Evolutionary conservation across 345 rosid genomes (phyloP).

Genomic region (Salix caprea): DNA sequence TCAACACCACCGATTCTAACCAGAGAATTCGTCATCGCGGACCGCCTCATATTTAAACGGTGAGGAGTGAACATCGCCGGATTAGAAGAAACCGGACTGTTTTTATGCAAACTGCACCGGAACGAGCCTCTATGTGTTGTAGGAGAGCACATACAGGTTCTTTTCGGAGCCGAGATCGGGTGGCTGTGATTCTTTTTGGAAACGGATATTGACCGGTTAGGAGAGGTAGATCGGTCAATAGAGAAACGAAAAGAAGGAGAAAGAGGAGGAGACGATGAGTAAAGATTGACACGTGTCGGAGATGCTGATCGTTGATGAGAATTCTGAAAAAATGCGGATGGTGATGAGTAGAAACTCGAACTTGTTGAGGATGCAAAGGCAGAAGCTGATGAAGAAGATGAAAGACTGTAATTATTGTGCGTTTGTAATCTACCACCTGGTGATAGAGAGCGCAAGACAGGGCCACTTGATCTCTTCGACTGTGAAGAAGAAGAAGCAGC

Average conservation of each 20-base stretch:
- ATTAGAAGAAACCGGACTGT: constrained; percentile 18
- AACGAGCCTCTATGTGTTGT: constrained; percentile 84
- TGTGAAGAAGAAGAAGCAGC: constrained; percentile 11
- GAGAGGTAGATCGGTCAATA: constrained; percentile 51
- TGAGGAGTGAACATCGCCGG: constrained; percentile 39
- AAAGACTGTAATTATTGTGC: constrained; percentile 2
- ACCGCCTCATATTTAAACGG: constrained; percentile 69
- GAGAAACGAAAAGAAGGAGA: constrained; percentile 52
- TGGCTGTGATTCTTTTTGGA: constrained; percentile 26
- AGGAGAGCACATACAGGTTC: constrained; percentile 85
- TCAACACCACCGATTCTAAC: constrained; percentile 94
- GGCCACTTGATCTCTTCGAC: constrained; percentile 46
- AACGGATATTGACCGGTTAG: constrained; percentile 26
- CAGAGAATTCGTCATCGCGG: constrained; percentile 85
- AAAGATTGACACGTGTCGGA: constrained; percentile 61
- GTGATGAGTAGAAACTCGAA: constrained; percentile 36
- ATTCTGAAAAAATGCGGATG: constrained; percentile 18
- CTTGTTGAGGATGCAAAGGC: constrained; percentile 61
- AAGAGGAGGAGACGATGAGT: constrained; percentile 32
- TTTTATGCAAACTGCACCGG: constrained; percentile 70
- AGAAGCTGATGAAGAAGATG: constrained; percentile 40
- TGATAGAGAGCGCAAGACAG: constrained; percentile 49
- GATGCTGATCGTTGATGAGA: constrained; percentile 52
- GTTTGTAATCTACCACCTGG: constrained; percentile 44
- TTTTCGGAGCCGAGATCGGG: constrained; percentile 40